Percentiles rank a stretch among this genome's conserved stretches.
Evolutionary conservation across 768 basidiomycete genomes (phyloP).

Genomic region (Lentinus tigrinus): DNA sequence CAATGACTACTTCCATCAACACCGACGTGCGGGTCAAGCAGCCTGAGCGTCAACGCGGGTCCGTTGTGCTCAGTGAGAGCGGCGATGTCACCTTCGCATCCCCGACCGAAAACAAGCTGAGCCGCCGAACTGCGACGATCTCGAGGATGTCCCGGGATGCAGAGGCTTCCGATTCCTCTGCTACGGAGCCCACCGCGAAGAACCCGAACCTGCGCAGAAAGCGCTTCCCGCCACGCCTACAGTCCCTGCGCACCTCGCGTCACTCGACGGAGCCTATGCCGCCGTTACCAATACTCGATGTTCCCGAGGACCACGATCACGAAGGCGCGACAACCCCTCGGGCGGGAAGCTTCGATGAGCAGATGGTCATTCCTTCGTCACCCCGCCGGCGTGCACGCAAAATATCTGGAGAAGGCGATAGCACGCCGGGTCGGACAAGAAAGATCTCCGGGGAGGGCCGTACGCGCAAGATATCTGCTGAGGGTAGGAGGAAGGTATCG

Average conservation of each 20-base stretch:
- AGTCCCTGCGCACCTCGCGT: slow-evolving; percentile 39
- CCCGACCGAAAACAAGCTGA: slow-evolving; percentile 7
- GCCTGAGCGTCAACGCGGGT: slow-evolving; percentile 31
- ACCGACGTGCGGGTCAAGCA: slow-evolving; percentile 31
- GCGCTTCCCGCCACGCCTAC: slow-evolving; percentile 45
- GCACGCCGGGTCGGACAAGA: slow-evolving; percentile 36
- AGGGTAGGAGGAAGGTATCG: slow-evolving; percentile 43
- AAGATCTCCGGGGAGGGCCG: slow-evolving; percentile 31
- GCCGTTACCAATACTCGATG: slow-evolving; percentile 44
- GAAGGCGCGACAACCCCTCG: slow-evolving; percentile 52
- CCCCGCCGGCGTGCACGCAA: slow-evolving; percentile 37
- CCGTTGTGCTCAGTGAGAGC: slow-evolving; percentile 30
- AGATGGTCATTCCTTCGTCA: slow-evolving; percentile 22
- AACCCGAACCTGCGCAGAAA: slow-evolving; percentile 53
- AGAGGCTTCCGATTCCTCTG: slow-evolving; percentile 55
- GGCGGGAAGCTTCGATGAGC: slow-evolving; percentile 47
- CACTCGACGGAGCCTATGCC: slow-evolving; percentile 15
- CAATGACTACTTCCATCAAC: slow-evolving; percentile 20
- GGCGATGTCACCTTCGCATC: slow-evolving; percentile 27
- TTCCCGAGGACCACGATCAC: slow-evolving; percentile 49
- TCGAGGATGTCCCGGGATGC: slow-evolving; percentile 20
- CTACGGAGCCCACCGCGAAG: slow-evolving; percentile 34
- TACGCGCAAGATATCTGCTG: slow-evolving; percentile 22
- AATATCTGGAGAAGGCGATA: slow-evolving; percentile 34
- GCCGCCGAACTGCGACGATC: slow-evolving; percentile 11